Conservation (phyloP, 257 asterid species). For the Solanum bukasovii region DNA sequence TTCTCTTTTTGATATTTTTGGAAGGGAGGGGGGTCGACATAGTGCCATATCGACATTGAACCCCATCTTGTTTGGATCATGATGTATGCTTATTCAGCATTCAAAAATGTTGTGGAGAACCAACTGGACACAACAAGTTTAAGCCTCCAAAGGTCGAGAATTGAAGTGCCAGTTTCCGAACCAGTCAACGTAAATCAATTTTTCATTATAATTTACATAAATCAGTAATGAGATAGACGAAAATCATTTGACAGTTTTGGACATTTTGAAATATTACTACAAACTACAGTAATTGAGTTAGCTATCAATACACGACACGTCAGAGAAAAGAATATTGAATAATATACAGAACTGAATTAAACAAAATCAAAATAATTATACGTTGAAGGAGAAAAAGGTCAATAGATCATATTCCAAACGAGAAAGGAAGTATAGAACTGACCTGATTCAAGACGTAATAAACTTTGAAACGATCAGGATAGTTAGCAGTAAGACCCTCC, state of each 20-base stretch:
- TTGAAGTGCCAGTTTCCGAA: neutral
- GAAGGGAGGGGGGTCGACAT: too few relatives aligned
- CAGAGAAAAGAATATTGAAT: neutral
- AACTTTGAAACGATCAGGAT: conserved; percentile 49
- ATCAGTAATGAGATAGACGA: neutral
- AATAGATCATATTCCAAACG: neutral
- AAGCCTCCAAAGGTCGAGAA: neutral
- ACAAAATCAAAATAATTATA: neutral
- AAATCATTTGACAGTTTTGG: neutral
- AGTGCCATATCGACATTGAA: neutral
- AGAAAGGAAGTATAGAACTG: neutral
- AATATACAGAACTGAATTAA: neutral
- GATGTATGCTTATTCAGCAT: neutral
- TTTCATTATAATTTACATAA: neutral
- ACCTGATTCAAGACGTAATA: conserved; percentile 84
- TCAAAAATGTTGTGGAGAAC: neutral
- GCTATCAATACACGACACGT: neutral
- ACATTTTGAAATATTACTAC: neutral
- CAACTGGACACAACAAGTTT: neutral
- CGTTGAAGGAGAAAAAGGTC: neutral
- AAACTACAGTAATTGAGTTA: neutral
- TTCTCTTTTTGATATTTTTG: too few relatives aligned
- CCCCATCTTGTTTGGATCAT: neutral
- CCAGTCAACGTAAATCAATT: neutral
- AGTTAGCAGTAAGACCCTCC: conserved; percentile 50